A percentile compares a stretch with the other conserved stretches of the same genome.
Conservation (phyloP, 2,329 filamentous ascomycete genomes). For the Chalara sp. region DNA sequence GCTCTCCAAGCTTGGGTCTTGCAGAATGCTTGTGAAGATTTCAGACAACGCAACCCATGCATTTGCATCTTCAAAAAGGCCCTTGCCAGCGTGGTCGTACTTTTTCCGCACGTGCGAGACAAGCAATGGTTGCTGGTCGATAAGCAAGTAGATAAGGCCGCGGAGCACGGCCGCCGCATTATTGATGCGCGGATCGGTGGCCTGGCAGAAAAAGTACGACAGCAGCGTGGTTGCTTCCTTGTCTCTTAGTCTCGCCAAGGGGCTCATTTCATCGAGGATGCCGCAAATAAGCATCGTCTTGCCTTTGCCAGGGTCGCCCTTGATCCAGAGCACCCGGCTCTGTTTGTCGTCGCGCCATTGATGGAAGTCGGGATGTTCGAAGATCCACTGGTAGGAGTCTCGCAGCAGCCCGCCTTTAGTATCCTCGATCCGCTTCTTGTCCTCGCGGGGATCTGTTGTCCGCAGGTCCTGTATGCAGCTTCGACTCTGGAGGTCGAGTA, state of each 20-base stretch:
- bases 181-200: too few species aligned
- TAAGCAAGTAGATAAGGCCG: background rate
- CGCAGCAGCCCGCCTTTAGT: slow-evolving; percentile 10
- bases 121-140: slow-evolving; percentile 28
- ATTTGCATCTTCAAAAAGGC: slow-evolving; percentile 25
- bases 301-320: slow-evolving; percentile 30
- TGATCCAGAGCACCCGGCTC: slow-evolving; percentile 22
- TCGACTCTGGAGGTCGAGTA: background rate
- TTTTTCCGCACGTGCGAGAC: background rate
- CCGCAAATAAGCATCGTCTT: slow-evolving; percentile 29
- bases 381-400: slow-evolving; percentile 29
- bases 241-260: slow-evolving; percentile 9
- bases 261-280: slow-evolving; percentile 4
- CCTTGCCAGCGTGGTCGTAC: too few species aligned
- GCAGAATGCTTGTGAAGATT: too few species aligned
- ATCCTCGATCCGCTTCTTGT: too few species aligned
- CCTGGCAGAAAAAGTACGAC: too few species aligned
- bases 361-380: slow-evolving; percentile 24
- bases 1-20: too few species aligned
- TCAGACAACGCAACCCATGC: slow-evolving; percentile 29
- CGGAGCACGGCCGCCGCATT: too few species aligned
- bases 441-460: too few species aligned
- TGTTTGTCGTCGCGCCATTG: too few species aligned
- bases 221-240: slow-evolving; percentile 3
- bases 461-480: too few species aligned